These are phyloP conservation scores for Xylaria sp. DNA, from an alignment of 2,329 filamentous ascomycete species.

Conservation along the genomic window DNA sequence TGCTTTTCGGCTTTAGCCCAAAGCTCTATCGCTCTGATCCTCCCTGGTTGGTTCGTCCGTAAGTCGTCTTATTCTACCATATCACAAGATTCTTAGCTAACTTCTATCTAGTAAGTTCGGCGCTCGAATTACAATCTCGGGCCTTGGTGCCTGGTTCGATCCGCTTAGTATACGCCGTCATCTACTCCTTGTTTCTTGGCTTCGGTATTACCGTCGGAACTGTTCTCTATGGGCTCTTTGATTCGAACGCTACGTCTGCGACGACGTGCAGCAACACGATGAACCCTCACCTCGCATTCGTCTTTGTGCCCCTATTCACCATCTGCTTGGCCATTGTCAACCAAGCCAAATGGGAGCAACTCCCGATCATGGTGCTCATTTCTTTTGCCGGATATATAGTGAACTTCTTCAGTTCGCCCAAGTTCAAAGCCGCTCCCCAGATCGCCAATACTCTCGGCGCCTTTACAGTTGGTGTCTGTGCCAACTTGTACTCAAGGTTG, in stretches of 20 bases:
- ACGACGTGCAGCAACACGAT: slow-evolving; percentile 49
- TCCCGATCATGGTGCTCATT: slow-evolving; percentile 80
- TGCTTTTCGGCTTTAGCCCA: slow-evolving; percentile 79
- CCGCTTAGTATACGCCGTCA: slow-evolving; percentile 78
- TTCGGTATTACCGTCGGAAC: slow-evolving; percentile 71
- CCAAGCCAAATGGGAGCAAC: slow-evolving; percentile 83
- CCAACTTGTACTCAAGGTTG: slow-evolving; percentile 78
- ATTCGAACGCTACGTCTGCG: slow-evolving; percentile 53
- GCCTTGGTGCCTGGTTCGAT: slow-evolving; percentile 77
- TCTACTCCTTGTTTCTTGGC: slow-evolving; percentile 77
- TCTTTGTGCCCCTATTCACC: slow-evolving; percentile 80
- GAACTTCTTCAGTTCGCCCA: slow-evolving; percentile 76
- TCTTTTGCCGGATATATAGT: slow-evolving; percentile 79
- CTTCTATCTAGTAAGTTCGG: slow-evolving; percentile 46
- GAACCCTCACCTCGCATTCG: slow-evolving; percentile 63
- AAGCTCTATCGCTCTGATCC: slow-evolving; percentile 79
- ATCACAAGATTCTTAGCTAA: slow-evolving; percentile 12
- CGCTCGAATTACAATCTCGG: slow-evolving; percentile 74
- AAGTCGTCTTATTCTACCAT: slow-evolving; percentile 33
- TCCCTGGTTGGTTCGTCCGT: slow-evolving; percentile 69
- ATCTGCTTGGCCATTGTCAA: slow-evolving; percentile 80
- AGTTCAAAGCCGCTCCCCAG: slow-evolving; percentile 76
- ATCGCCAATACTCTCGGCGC: slow-evolving; percentile 82
- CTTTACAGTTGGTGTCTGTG: slow-evolving; percentile 78
- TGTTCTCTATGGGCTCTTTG: slow-evolving; percentile 59